Evolutionary conservation across 106 monocot species (phyloP).

Genomic region (Posidonia australis): DNA sequence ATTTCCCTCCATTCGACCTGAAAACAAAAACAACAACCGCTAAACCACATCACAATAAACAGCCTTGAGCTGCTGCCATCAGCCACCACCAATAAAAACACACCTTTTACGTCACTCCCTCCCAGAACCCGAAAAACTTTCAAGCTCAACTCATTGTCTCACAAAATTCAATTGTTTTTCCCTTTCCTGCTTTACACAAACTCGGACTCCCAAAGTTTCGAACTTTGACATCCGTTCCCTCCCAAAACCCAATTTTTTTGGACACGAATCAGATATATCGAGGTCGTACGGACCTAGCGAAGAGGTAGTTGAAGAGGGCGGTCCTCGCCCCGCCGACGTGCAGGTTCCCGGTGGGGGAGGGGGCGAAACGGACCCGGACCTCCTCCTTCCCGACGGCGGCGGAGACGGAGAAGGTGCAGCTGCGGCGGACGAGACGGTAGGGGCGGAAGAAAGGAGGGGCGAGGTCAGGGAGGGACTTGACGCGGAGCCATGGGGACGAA

Average conservation of each 20-base stretch:
- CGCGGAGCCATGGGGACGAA: constrained; percentile 29
- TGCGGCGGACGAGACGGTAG: constrained; percentile 13
- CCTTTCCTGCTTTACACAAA: too few species aligned
- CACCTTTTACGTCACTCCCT: too few species aligned
- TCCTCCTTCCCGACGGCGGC: constrained; percentile 28
- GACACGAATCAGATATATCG: too few species aligned
- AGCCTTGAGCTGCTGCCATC: background rate
- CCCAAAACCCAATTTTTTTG: too few species aligned
- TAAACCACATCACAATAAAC: background rate
- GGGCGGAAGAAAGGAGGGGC: constrained; percentile 19
- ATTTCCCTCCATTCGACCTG: constrained; percentile 67
- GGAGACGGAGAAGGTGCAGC: constrained; percentile 21
- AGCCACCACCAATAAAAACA: too few species aligned
- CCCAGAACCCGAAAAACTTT: too few species aligned
- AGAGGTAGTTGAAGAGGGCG: constrained; percentile 70
- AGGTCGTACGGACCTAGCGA: constrained; percentile 52
- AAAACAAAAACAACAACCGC: background rate
- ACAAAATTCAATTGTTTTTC: too few species aligned
- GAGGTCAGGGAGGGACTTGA: constrained; percentile 30
- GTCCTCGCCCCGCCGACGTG: constrained; percentile 75
- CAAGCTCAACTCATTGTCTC: too few species aligned
- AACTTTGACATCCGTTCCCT: too few species aligned
- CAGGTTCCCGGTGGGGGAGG: constrained; percentile 67
- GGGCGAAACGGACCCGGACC: constrained; percentile 68
- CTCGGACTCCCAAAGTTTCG: too few species aligned